phyloP scores from a whole-genome alignment of 1,284 basidiomycete species.

The Bondarzewia mesenterica region DNA sequence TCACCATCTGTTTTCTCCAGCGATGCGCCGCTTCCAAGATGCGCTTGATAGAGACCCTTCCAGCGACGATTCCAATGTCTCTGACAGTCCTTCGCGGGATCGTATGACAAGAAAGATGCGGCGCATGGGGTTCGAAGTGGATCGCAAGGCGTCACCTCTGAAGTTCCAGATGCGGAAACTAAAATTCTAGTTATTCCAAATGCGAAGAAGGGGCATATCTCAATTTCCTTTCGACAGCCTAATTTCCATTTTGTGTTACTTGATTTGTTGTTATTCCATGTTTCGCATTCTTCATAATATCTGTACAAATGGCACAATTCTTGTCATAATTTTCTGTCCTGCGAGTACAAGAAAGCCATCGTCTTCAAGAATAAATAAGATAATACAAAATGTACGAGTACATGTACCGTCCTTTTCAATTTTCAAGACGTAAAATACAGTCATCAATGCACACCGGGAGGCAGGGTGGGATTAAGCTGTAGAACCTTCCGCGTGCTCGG shows the following conservation, averaged over 20 bases:
- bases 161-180: background rate
- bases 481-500: background rate
- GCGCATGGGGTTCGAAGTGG: background rate
- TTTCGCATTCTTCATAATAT: background rate
- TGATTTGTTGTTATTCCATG: background rate
- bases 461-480: too few species aligned
- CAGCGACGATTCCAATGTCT: slow-evolving; percentile 34
- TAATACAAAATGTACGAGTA: too few species aligned
- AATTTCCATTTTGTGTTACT: background rate
- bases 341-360: too few species aligned
- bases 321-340: too few species aligned
- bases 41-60: slow-evolving; percentile 23
- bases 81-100: slow-evolving; percentile 32
- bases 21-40: slow-evolving; percentile 26
- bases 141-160: background rate
- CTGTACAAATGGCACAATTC: background rate
- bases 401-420: too few species aligned
- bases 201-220: too few species aligned
- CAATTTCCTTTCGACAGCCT: too few species aligned
- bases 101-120: background rate
- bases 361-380: too few species aligned
- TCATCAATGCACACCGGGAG: too few species aligned
- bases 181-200: too few species aligned
- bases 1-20: slow-evolving; percentile 55
- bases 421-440: too few species aligned